Base-by-base conservation (phyloP, 148 eudicot species). In the Chenopodium berlandieri region DNA sequence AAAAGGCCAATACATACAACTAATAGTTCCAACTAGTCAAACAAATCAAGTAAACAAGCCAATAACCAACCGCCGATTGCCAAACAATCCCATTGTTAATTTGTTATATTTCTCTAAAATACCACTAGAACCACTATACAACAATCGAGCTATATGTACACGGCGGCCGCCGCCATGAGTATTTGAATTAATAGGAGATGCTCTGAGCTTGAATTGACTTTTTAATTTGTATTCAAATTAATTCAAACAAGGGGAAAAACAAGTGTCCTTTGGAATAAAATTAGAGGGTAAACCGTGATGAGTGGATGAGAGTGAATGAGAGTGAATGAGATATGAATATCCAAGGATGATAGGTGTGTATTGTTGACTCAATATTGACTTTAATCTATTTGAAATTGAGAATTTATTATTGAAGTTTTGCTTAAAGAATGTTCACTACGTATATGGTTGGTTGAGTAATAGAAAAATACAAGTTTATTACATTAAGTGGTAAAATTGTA, bases 291-390 rank as follows among this genome's bases (percentile, higher is more conserved):
- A 27, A 25, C 70, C 34, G 70, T 66, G 34, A 66, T 17, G 23
- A 71, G 46, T 71, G 48, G 44, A 50, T 71, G 47, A 71, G 74
- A 71, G n/a, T 34, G 37, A 34, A 50, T 71, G 47, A 71, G 74
- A 71, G n/a, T 34, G 37, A 34, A 34, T 34, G 37, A 34, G 37
- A 34, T 3, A 34, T 34, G 37, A 34, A 34, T 34, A 34, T 34
- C 37, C 4, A 34, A 34, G 37, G 14, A 44, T 27, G 32, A 34
- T 34, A 60, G 54, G 31, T 31, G 31, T 1, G 60, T 47, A 40
- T 71, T 75, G 70, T 75, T 81, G 83, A 66, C 75, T 68, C 44
- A 40, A 75, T 75, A 48, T 48, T 48, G 75, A 81, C 75, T 68
- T 17, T 67, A 13, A 75, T 68, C 30, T 25, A 81, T 64, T 75